Evolutionary conservation across 2,329 filamentous ascomycete species (phyloP), one percentile per base, ranked within the genome.

Genomic region (Penicillium sp.): DNA sequence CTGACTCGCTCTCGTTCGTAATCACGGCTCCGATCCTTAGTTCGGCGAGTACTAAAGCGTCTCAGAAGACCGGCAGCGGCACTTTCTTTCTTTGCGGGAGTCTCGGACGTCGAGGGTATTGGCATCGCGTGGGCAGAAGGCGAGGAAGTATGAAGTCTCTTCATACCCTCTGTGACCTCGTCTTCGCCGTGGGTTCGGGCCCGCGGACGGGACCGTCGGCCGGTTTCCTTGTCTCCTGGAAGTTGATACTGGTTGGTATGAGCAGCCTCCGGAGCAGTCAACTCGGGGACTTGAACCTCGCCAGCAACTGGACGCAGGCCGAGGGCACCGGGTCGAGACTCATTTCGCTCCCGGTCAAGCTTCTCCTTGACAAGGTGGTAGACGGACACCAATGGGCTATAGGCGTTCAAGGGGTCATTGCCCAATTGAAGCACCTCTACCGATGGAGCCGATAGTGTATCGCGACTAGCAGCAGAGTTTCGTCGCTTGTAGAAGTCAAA

Each of bases 361-460:
- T 97, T 97, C 74, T 98, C 93, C 59, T 83, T 86, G n/a, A 95
- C 93, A 3, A 98, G 80, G 63, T 95, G 95, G 70, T 98, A 98
- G 12, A 98, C 86, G 1, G 93, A 97, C 6, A 97, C 78, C 12
- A 97, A 76, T 6, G 93, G 93, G 61, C 88, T 92, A 68, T 88
- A 98, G 3, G 93, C 93, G 68, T 97, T 97, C 50, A 95, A 75
- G 0, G 93, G 91, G 64, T 98, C 93, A 49, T 81, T 82, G 9
- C 90, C 90, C 29, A 92, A 74, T 57, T 89, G 84, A 15, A 97
- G 78, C 3, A 87, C 88, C 68, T 98, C 93, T 1, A 84, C 82
- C 44, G 92, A 97, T n/a, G 88, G 86, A 1, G 84, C 86, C 4
- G 80, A 80, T 55, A 98, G 75, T 3, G 90, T 95, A 66, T 97